Conservation (phyloP, 768 basidiomycete species). For the Lentinula guzmanii region DNA sequence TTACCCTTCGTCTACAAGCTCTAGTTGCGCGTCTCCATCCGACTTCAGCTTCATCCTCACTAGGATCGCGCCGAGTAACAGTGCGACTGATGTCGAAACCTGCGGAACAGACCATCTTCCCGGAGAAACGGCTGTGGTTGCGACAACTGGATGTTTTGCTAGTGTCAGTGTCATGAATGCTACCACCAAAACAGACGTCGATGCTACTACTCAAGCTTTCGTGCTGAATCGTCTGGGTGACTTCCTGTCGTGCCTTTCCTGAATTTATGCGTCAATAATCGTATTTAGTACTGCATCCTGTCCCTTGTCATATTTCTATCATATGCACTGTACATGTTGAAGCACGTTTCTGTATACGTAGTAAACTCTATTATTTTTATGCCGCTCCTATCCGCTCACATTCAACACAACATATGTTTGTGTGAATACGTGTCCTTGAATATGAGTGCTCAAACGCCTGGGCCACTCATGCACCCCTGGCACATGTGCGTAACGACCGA, state of each 20-base stretch:
- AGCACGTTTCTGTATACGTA: no score
- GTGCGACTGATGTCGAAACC: conserved; percentile 32
- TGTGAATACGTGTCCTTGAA: not conserved
- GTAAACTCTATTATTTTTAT: no score
- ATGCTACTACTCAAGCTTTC: conserved; percentile 30
- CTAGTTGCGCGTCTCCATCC: conserved; percentile 25
- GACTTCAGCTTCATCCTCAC: conserved; percentile 41
- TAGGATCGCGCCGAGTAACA: conserved; percentile 24
- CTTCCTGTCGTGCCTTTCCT: conserved; percentile 18
- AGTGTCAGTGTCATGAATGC: conserved; percentile 44
- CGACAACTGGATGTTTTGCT: conserved; percentile 33
- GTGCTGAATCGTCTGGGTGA: conserved; percentile 29
- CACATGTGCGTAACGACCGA: not conserved
- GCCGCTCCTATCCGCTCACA: not conserved
- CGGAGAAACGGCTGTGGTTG: conserved; percentile 33
- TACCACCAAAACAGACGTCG: conserved; percentile 36
- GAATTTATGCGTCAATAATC: not conserved
- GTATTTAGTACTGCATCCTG: no score
- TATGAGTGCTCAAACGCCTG: not conserved
- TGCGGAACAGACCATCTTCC: conserved; percentile 40
- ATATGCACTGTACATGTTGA: no score
- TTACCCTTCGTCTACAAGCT: conserved; percentile 29
- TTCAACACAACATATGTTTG: not conserved
- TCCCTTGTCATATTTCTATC: no score
- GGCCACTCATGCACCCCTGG: not conserved